Base-by-base conservation (phyloP, 148 eudicot species). In the Agrostemma githago region DNA sequence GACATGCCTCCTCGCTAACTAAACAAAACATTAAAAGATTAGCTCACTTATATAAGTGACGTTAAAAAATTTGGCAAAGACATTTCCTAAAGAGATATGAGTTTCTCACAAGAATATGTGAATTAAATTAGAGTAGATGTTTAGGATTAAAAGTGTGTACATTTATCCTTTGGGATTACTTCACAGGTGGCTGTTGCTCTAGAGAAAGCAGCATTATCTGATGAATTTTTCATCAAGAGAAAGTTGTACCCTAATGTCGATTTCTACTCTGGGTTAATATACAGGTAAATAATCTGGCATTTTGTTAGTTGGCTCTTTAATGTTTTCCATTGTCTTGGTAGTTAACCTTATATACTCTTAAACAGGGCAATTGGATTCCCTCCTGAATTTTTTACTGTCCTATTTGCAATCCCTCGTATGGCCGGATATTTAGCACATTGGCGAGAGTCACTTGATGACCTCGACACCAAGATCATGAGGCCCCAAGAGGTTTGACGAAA, bases 331-430 rank as follows among this genome's bases (percentile, higher is more conserved):
- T 4, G 6, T 20, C 11, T 64, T 37, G 44, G 69, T 15, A 41
- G 21, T 44, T 44, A 60, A 59, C 53, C 39, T 34, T 58, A n/a
- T 68, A 17, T 57, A 17, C 78, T 81, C 53, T 38, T 64, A 39
- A 83, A 76, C 84, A 95, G 99, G 89, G 97, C 99, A 43, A 90
- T 95, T 86, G 99, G 97, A 46, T 95, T 96, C 75, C 99, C 99
- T 6, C 79, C 99, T 17, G 99, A 96, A 78, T 96, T 96, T 79
- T 96, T 96, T 68, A 81, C 99, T 41, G 96, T 96, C 71, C 72
- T 96, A 69, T 96, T 96, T 78, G 99, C 99, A 58, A 89, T 92
- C 57, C 99, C 99, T 85, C 97, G 99, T 68, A 96, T 96, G 99
- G 99, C 99, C 78, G 99, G 99, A 59, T 96, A 87, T 77, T 84